phyloP scores from a whole-genome alignment of 495 filamentous ascomycete species.

The Margaritispora aquatica region DNA sequence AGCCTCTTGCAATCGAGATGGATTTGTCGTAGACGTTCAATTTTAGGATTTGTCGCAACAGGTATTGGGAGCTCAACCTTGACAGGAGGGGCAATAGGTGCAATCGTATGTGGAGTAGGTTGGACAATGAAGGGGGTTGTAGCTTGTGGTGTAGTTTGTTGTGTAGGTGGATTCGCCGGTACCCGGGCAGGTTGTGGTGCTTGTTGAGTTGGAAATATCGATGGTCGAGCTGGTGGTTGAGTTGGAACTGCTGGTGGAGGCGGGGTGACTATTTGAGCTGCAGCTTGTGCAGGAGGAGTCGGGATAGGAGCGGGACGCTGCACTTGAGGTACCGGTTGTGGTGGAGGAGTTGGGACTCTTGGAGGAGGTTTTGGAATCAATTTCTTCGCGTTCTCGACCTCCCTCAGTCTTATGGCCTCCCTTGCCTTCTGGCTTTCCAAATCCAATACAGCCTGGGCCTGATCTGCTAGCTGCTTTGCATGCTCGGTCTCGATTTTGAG shows the following conservation, averaged over 20 bases:
- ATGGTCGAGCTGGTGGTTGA: not conserved
- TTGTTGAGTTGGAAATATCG: not conserved
- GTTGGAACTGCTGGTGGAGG: not conserved
- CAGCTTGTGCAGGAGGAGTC: not conserved
- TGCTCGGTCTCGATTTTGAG: not conserved
- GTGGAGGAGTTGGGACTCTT: conserved; percentile 30
- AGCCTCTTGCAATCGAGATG: conserved; percentile 70
- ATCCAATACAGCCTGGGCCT: conserved; percentile 38
- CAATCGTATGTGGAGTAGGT: not conserved
- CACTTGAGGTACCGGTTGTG: not conserved
- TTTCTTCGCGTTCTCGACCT: conserved; percentile 33
- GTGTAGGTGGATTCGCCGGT: not conserved
- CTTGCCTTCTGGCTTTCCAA: conserved; percentile 35
- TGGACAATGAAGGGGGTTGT: too few species aligned
- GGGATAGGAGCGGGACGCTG: not conserved
- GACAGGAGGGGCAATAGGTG: not conserved
- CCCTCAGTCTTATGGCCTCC: conserved; percentile 33
- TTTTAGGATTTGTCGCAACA: not conserved
- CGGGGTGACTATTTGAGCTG: not conserved
- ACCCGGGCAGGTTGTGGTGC: not conserved
- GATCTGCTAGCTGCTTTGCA: conserved; percentile 25
- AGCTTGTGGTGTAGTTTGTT: not conserved
- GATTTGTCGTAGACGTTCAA: conserved; percentile 33
- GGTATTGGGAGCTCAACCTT: not conserved
- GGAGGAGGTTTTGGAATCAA: conserved; percentile 29